Base-by-base conservation (phyloP, 1,284 basidiomycete genomes). In the Anthracocystis panici-leucophaei region DNA sequence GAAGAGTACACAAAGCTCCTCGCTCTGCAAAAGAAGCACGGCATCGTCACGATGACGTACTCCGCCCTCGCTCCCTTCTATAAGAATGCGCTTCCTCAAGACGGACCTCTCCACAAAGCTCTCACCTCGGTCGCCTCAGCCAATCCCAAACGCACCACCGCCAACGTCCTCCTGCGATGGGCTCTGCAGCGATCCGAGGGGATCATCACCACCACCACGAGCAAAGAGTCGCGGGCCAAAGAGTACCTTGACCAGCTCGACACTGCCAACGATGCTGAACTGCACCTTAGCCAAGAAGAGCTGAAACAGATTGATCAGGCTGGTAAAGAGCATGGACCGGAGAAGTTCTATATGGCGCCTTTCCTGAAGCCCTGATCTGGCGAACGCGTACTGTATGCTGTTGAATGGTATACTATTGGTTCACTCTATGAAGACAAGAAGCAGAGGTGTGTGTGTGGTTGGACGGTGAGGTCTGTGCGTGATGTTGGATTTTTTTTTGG, bases 11-110 rank as follows among this genome's bases (percentile, higher is more conserved):
- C n/a, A 18, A 67, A 74, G 57, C 71, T 79, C 18, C 44, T 79
- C 0, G 66, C 58, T 0, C 49, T 77, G 16, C 74, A 77, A 27
- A 74, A 69, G 38, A 65, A 71, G 52, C 66, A 79, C 58, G 52
- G 61, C 33, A 79, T 79, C n/a, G 62, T 65, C 51, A 70, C 66
- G 5, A 79, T 77, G 70, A 79, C 74, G 38, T 79, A 79, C 62
- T 57, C 66, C 2, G 62, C 69, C 21, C 65, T 78, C 3, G 70
- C 77, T 18, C 77, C 77, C 16, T 69, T 79, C 35, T 65, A 71
- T 61, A 72, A 77, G 49, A 48, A 42, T 7, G 61, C 54, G 5
- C 41, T 68, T n/a, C 64, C 72, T 7, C 57, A 64, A 31, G 54
- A 72, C 14, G 69, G 65, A 31, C 57, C 71, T 10, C 49, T 79